phyloP scores from a whole-genome alignment of 768 basidiomycete genomes.

The Imleria badia region DNA sequence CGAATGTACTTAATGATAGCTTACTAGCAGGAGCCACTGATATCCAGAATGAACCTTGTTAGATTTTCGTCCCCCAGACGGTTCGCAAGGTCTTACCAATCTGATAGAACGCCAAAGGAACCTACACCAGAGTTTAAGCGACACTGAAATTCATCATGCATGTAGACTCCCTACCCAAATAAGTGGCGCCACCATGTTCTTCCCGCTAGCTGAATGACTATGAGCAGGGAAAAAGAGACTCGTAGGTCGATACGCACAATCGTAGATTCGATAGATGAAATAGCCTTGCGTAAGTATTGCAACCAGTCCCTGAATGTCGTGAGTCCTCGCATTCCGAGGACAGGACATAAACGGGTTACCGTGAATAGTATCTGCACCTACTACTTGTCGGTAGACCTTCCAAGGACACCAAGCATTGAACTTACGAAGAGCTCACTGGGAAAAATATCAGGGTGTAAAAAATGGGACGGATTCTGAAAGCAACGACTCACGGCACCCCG shows the following conservation, averaged over 20 bases:
- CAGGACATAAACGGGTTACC: not conserved
- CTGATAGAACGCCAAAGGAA: constrained; percentile 1
- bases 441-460: not conserved
- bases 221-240: not conserved
- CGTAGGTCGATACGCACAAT: not conserved
- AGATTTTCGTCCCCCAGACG: not conserved
- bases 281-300: constrained; percentile 4
- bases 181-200: not conserved
- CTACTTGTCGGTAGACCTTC: not conserved
- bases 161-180: constrained; percentile 3
- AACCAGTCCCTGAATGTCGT: not conserved
- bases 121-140: not conserved
- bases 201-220: not conserved
- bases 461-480: not conserved
- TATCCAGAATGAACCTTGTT: not conserved
- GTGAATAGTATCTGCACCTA: constrained; percentile 4
- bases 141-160: not conserved
- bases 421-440: constrained; percentile 14
- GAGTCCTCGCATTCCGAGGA: not conserved
- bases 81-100: constrained; percentile 2
- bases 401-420: not conserved
- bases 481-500: constrained; percentile 1
- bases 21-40: constrained; percentile 4
- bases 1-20: not conserved
- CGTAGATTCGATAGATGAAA: constrained; percentile 11